Percentiles rank a stretch among this genome's conserved stretches.
These are phyloP conservation scores for Samsoniella hepiali DNA, from an alignment of 2,329 filamentous ascomycete genomes.

Conservation along the genomic window DNA sequence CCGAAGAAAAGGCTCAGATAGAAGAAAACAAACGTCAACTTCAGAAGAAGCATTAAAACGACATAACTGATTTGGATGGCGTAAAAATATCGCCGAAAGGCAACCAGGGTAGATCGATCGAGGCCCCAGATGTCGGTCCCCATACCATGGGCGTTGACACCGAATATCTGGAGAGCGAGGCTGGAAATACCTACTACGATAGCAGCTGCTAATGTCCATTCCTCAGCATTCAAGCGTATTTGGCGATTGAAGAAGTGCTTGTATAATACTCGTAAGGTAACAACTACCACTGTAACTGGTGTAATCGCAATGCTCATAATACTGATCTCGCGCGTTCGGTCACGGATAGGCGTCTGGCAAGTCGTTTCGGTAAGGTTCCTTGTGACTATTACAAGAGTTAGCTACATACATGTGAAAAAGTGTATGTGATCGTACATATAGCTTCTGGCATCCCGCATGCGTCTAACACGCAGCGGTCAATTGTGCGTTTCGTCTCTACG, in stretches of 20 bases:
- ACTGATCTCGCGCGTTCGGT: neutral
- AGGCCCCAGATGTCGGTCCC: constrained; percentile 47
- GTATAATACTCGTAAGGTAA: constrained; percentile 36
- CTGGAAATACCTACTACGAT: constrained; percentile 29
- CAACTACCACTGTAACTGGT: constrained; percentile 27
- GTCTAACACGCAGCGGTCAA: constrained; percentile 4
- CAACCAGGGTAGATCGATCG: constrained; percentile 35
- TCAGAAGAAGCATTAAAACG: constrained; percentile 38
- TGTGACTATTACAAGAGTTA: neutral
- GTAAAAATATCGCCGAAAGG: constrained; percentile 40
- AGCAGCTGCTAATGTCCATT: constrained; percentile 33
- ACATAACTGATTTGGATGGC: constrained; percentile 41
- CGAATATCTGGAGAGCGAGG: constrained; percentile 30
- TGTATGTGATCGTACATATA: neutral
- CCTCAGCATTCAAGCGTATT: constrained; percentile 33
- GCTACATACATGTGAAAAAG: neutral
- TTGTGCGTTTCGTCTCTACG: neutral
- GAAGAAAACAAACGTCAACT: constrained; percentile 48
- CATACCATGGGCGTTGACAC: constrained; percentile 35
- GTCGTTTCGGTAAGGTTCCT: constrained; percentile 9
- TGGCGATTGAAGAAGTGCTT: constrained; percentile 32
- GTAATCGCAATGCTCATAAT: neutral
- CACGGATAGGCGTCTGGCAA: constrained; percentile 13
- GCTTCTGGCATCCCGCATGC: constrained; percentile 1
- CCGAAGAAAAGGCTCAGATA: constrained; percentile 48